These are phyloP conservation scores for Rhodotorula sp. DNA, from an alignment of 1,284 basidiomycete genomes.

Conservation along the genomic window DNA sequence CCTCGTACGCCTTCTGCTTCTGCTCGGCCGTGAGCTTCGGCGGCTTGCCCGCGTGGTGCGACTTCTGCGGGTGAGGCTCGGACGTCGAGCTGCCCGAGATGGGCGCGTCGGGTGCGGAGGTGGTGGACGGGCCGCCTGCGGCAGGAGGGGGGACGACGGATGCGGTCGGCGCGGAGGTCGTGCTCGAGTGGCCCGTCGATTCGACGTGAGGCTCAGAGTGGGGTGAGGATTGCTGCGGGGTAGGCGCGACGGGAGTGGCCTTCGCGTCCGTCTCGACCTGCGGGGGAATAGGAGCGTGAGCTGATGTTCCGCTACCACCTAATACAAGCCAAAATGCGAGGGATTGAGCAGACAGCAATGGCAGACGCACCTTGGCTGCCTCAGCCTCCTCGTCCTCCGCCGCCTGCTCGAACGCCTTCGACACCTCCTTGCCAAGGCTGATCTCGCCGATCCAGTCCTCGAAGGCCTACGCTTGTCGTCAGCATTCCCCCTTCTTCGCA, in stretches of 20 bases:
- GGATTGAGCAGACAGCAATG: neutral
- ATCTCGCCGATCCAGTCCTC: constrained; percentile 48
- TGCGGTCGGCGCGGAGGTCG: neutral
- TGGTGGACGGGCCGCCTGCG: neutral
- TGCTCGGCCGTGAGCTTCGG: constrained; percentile 69
- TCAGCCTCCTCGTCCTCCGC: constrained; percentile 39
- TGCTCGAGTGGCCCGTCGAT: neutral
- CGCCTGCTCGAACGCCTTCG: constrained; percentile 34
- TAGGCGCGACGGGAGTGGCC: neutral
- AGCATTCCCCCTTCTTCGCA: no score
- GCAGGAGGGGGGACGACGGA: neutral
- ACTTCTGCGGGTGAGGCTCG: constrained; percentile 7
- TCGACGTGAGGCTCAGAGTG: constrained; percentile 18
- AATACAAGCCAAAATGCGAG: neutral
- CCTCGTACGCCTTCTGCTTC: constrained; percentile 76
- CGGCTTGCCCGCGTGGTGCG: constrained; percentile 25
- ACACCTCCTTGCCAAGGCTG: constrained; percentile 38
- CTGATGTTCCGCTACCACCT: neutral
- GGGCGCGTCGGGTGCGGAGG: neutral
- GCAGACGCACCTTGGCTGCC: constrained; percentile 20
- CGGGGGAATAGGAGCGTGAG: neutral
- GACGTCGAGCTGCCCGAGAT: neutral
- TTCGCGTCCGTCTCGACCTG: constrained; percentile 4
- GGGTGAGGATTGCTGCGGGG: neutral
- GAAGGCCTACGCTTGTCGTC: constrained; percentile 9